phyloP scores from a whole-genome alignment of 805 yeast genomes.

The Metschnikowia vanudenii region DNA sequence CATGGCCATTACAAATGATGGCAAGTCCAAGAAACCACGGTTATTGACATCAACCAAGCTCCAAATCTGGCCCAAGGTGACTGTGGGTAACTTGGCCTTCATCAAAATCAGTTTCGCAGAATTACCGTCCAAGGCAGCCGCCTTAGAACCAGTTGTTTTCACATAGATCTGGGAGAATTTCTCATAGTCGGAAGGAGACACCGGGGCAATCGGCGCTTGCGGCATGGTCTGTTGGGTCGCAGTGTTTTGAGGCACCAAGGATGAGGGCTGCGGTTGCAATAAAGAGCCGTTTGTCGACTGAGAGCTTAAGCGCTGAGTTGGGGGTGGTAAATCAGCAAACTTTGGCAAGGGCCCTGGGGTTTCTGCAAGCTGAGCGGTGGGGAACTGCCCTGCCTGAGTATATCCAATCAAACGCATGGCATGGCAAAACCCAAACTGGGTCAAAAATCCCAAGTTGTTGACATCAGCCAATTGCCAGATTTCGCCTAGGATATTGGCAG shows the following conservation, averaged over 20 bases:
- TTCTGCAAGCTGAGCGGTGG: constrained; percentile 52
- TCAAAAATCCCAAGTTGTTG: constrained; percentile 81
- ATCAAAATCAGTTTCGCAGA: constrained; percentile 82
- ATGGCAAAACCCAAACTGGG: constrained; percentile 73
- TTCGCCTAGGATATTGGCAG: constrained; percentile 76
- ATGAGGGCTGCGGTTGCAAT: constrained; percentile 41
- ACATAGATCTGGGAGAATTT: constrained; percentile 72
- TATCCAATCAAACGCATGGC: constrained; percentile 90
- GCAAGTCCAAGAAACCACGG: constrained; percentile 66
- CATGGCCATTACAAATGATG: constrained; percentile 91
- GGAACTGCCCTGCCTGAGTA: constrained; percentile 68
- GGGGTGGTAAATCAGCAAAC: constrained; percentile 39
- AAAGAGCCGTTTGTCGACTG: constrained; percentile 40
- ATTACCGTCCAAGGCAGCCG: constrained; percentile 65
- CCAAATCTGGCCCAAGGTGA: constrained; percentile 85
- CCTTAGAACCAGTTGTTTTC: constrained; percentile 55
- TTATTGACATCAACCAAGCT: constrained; percentile 74
- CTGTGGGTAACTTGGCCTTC: constrained; percentile 82
- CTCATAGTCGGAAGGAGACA: constrained; percentile 56
- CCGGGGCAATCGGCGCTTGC: constrained; percentile 28
- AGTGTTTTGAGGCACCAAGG: constrained; percentile 35
- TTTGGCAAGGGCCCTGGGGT: constrained; percentile 64
- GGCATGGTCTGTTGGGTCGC: constrained; percentile 32
- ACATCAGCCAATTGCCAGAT: constrained; percentile 94
- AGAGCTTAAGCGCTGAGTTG: constrained; percentile 26